phyloP scores from a whole-genome alignment of 2,329 filamentous ascomycete genomes.

The Raffaelea albimanens region DNA sequence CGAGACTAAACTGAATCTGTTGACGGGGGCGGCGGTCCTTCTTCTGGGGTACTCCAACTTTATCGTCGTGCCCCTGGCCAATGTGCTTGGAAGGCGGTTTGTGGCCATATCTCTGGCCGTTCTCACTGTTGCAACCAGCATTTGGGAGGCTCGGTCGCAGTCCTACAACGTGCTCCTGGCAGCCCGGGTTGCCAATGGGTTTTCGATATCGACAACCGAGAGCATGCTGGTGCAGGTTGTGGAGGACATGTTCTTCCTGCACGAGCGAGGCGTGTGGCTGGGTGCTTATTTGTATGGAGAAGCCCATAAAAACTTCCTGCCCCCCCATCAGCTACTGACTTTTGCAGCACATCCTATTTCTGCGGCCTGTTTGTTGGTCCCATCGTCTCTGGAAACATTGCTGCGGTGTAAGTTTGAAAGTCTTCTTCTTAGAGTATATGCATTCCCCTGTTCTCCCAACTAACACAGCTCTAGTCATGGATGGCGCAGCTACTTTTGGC shows the following conservation, averaged over 20 bases:
- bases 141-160: conserved; percentile 42
- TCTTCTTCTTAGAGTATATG: conserved; percentile 22
- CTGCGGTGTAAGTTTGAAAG: conserved; percentile 7
- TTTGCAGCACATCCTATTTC: conserved; percentile 10
- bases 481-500: conserved; percentile 53
- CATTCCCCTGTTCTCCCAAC: too few species aligned
- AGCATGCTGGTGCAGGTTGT: conserved; percentile 50
- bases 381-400: conserved; percentile 8
- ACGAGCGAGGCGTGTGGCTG: conserved; percentile 45
- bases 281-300: conserved; percentile 5
- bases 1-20: conserved; percentile 20
- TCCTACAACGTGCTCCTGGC: conserved; percentile 52
- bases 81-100: conserved; percentile 32
- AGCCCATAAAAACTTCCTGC: too few species aligned
- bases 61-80: conserved; percentile 33
- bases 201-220: conserved; percentile 50
- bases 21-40: conserved; percentile 31
- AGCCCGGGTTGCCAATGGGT: conserved; percentile 47
- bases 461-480: conserved; percentile 28
- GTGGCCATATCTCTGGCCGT: conserved; percentile 29
- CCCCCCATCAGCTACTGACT: neutral
- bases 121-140: conserved; percentile 28
- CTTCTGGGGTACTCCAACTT: conserved; percentile 36
- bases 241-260: conserved; percentile 54
- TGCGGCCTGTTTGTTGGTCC: conserved; percentile 14